phyloP scores from a whole-genome alignment of 345 rosid species.

The Gossypium ekmanianum region DNA sequence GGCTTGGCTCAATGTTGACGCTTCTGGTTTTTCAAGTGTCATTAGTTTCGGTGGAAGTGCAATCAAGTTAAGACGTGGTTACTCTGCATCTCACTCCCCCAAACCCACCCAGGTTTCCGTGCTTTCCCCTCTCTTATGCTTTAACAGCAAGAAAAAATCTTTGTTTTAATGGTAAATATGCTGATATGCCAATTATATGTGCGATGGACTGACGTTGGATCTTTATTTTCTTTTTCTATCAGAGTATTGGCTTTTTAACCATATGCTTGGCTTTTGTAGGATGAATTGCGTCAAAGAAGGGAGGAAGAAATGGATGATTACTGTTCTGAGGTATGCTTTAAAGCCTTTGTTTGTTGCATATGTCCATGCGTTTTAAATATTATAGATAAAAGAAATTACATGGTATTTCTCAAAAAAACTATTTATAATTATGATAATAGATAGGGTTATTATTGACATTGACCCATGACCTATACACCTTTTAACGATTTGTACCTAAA shows the following conservation, averaged over 20 bases:
- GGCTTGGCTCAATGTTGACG: slow-evolving; percentile 86
- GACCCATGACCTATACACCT: neutral
- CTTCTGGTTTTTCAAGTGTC: slow-evolving; percentile 67
- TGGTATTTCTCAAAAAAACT: neutral
- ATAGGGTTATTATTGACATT: neutral
- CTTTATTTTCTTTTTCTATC: neutral
- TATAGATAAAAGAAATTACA: neutral
- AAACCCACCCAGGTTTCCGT: slow-evolving; percentile 78
- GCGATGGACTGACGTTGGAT: neutral
- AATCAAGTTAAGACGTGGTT: slow-evolving; percentile 90
- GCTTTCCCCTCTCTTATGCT: neutral
- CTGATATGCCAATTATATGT: slow-evolving; percentile 1
- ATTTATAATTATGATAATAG: neutral
- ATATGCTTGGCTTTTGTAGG: slow-evolving; percentile 34
- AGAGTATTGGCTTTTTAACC: neutral
- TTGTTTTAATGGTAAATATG: neutral
- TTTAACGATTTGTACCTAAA: neutral
- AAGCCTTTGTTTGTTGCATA: slow-evolving; percentile 4
- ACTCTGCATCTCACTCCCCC: slow-evolving; percentile 54
- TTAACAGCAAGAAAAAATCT: neutral
- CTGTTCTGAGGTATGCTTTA: slow-evolving; percentile 74
- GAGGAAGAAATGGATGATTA: slow-evolving; percentile 98
- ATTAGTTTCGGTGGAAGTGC: slow-evolving; percentile 65
- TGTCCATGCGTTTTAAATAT: neutral
- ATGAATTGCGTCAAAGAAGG: slow-evolving; percentile 77